Evolutionary conservation across 192 early-diverging fungal genomes (phyloP), one percentile per base, ranked within the genome.

Genomic region (Piromyces sp.): DNA sequence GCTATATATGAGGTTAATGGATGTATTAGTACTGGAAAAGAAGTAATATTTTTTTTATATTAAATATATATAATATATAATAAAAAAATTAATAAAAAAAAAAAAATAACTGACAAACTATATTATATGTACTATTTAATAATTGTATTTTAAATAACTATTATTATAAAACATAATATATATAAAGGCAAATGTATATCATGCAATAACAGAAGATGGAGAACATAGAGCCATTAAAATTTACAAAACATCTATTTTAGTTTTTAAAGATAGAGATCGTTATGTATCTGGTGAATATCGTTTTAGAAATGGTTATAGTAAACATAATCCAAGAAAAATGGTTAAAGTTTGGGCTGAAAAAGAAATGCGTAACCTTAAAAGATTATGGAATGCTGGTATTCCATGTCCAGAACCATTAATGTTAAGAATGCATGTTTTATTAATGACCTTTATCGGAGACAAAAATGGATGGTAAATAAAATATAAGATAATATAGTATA

Each of bases 301-400:
- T 79, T 99, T 98, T 90, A 88, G 95, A 22, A 93, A 97, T 86
- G 97, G 82, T 30, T 82, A 82, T 15, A 92, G 89, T 82, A 94
- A 94, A 83, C 92, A 92, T 85, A 98, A 99, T 84, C 96, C 97
- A 30, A 89, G 96, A 81, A 99, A 99, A 88, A 99, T 99, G 97
- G 96, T 99, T 81, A 94, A 95, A 86, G 86, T 96, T 40, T 99
- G 97, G 97, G 97, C 97, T 0, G 97, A 99, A 84, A 99, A 99
- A 87, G 96, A 99, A 86, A 97, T 99, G 96, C 90, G 97, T 81
- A 99, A 99, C 83, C 87, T 99, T 86, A 96, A 96, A 84, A 93
- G 97, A 80, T 84, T 99, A 51, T 89, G 93, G 79, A 89, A 86
- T 15, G 93, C 94, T 2, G 95, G 94, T 7, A 94, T 99, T 29